Evolutionary conservation across 2,329 filamentous ascomycete genomes (phyloP).

Genomic region (Akanthomyces muscarius): DNA sequence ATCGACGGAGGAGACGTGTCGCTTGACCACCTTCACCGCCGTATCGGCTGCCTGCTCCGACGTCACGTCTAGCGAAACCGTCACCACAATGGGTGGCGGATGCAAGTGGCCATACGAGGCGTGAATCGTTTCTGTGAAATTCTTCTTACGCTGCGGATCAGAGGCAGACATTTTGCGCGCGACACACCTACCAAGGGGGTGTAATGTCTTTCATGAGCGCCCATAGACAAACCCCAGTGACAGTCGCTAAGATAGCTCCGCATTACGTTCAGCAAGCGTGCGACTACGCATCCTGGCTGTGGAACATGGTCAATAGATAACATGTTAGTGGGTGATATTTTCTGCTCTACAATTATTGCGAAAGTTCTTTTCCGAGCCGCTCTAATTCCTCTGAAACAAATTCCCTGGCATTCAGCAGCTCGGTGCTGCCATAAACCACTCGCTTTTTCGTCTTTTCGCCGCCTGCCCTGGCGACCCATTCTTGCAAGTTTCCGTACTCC

Average conservation of each 20-base stretch:
- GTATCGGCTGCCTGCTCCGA: slow-evolving; percentile 29
- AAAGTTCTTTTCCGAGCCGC: slow-evolving; percentile 56
- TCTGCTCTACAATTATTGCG: slow-evolving; percentile 22
- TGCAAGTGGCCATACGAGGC: neutral
- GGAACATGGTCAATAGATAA: neutral
- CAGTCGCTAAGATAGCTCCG: no score
- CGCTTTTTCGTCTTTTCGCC: slow-evolving; percentile 66
- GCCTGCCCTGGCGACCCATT: slow-evolving; percentile 81
- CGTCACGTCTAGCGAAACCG: slow-evolving; percentile 33
- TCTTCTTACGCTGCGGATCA: neutral
- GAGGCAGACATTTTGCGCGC: neutral
- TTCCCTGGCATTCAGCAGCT: slow-evolving; percentile 65
- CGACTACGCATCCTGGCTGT: neutral
- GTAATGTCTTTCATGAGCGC: no score
- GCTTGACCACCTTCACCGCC: slow-evolving; percentile 25
- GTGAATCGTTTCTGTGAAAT: slow-evolving; percentile 23
- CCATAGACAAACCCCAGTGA: no score
- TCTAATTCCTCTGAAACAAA: slow-evolving; percentile 63
- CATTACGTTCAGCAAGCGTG: neutral
- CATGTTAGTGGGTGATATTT: neutral
- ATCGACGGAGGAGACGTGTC: slow-evolving; percentile 33
- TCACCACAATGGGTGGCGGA: slow-evolving; percentile 25
- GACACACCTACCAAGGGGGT: neutral
- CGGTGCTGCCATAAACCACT: slow-evolving; percentile 93
- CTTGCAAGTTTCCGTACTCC: slow-evolving; percentile 94